Evolutionary conservation across 306 rosid genomes (phyloP).

Genomic region (Rosa chinensis): DNA sequence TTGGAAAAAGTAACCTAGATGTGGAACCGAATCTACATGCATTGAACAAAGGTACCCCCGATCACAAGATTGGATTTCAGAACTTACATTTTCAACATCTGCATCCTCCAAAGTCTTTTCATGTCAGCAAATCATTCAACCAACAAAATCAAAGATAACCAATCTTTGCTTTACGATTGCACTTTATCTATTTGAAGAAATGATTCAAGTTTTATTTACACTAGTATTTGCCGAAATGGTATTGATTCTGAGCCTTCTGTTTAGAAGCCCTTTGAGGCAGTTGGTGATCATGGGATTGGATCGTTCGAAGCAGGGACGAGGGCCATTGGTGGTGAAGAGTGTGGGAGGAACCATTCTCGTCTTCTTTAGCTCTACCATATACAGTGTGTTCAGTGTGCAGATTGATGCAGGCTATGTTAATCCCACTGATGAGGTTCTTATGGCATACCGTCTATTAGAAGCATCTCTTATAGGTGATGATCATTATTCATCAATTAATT

Average conservation of each 20-base stretch:
- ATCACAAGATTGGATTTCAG: neutral
- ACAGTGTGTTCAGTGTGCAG: constrained; percentile 27
- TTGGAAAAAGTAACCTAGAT: neutral
- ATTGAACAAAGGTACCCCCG: neutral
- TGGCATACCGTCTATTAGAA: constrained; percentile 45
- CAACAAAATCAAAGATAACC: neutral
- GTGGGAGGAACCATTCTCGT: constrained; percentile 55
- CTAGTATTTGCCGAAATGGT: constrained; percentile 44
- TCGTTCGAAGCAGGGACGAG: neutral
- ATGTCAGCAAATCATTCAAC: neutral
- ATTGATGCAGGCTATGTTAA: constrained; percentile 41
- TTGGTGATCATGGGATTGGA: constrained; percentile 45
- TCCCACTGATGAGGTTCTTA: constrained; percentile 64
- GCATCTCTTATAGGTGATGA: constrained; percentile 55
- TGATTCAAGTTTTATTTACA: constrained; percentile 49
- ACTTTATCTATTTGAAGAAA: constrained; percentile 8
- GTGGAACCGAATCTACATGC: neutral
- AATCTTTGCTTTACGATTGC: neutral
- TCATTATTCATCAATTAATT: neutral
- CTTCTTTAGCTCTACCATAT: constrained; percentile 47
- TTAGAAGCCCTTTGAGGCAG: constrained; percentile 52
- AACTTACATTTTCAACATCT: constrained; percentile 3
- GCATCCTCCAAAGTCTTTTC: neutral
- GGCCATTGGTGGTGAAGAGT: constrained; percentile 10
- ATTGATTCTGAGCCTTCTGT: constrained; percentile 40